Conservation (phyloP, 164 flowering plant species). For the Berberis thunbergii region DNA sequence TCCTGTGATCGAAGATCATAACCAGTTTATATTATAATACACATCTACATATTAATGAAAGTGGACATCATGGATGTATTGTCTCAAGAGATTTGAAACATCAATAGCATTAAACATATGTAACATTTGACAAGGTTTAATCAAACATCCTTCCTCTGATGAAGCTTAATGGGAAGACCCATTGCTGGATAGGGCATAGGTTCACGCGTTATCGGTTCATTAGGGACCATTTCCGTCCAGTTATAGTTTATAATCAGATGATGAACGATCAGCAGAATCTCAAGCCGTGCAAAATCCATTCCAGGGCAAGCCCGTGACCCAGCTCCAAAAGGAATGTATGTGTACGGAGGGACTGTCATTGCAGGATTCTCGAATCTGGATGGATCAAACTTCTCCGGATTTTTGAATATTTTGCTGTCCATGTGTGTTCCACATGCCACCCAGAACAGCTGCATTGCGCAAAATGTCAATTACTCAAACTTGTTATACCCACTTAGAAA, state of each 20-base stretch:
- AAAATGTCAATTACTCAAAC: not conserved
- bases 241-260: not conserved
- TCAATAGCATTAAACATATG: too few relatives aligned
- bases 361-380: not conserved
- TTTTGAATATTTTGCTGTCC: not conserved
- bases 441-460: not conserved
- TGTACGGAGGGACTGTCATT: not conserved
- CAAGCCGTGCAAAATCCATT: not conserved
- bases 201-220: not conserved
- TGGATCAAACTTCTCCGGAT: not conserved
- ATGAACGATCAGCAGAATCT: not conserved
- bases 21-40: too few relatives aligned
- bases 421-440: not conserved
- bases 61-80: too few relatives aligned
- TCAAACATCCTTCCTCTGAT: too few relatives aligned
- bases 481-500: not conserved
- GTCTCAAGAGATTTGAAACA: too few relatives aligned
- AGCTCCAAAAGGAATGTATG: constrained; percentile 2
- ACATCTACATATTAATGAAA: too few relatives aligned
- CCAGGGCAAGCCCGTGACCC: not conserved
- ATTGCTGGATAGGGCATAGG: not conserved
- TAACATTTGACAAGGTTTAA: too few relatives aligned
- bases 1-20: too few relatives aligned
- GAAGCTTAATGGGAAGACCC: constrained; percentile 1
- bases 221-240: not conserved